A percentile compares a stretch with the other conserved stretches of the same genome.
phyloP scores from a whole-genome alignment of 805 yeast species.

The Saturnispora mendoncae region DNA sequence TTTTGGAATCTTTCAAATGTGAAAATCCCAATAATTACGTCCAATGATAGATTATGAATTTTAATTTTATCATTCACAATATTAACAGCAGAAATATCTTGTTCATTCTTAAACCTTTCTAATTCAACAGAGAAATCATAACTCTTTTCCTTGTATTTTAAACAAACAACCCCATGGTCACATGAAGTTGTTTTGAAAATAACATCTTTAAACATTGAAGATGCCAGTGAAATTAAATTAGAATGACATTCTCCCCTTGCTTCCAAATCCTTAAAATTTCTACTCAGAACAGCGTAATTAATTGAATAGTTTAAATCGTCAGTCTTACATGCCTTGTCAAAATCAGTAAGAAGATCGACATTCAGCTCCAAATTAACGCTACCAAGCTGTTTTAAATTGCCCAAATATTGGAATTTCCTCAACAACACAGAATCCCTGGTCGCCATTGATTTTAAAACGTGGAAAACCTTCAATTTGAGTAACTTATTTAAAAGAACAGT shows the following conservation, averaged over 20 bases:
- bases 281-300: constrained; percentile 79
- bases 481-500: not conserved
- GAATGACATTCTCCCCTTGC: constrained; percentile 34
- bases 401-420: constrained; percentile 35
- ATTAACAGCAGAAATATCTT: not conserved
- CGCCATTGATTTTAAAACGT: not conserved
- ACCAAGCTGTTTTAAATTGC: not conserved
- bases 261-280: constrained; percentile 49
- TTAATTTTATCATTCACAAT: not conserved
- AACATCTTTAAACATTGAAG: constrained; percentile 16
- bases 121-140: constrained; percentile 2
- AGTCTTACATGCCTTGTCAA: constrained; percentile 61
- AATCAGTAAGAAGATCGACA: constrained; percentile 54
- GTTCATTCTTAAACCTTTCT: not conserved
- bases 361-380: constrained; percentile 23
- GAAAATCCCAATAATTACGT: constrained; percentile 85
- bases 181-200: constrained; percentile 17
- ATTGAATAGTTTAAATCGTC: constrained; percentile 79
- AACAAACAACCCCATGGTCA: constrained; percentile 11
- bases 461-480: not conserved
- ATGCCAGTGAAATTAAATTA: constrained; percentile 30
- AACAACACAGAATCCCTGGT: constrained; percentile 36
- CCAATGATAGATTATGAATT: constrained; percentile 6
- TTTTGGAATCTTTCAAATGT: constrained; percentile 77
- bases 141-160: constrained; percentile 6